Base-by-base conservation (phyloP, 768 basidiomycete genomes). In the Russula lepida region DNA sequence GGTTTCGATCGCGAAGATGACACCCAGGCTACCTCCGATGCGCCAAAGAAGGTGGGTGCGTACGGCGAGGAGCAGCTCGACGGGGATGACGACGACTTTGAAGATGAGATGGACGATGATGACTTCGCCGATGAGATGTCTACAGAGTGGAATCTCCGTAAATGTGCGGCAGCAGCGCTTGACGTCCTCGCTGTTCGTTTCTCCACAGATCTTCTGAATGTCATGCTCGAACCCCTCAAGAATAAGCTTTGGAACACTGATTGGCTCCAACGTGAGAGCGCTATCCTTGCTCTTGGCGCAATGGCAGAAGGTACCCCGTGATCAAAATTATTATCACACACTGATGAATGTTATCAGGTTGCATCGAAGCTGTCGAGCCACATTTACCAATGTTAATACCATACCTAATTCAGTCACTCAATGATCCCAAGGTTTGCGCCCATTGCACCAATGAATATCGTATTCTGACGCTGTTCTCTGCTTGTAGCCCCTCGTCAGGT, bases 111-210 rank as follows among this genome's bases (percentile, higher is more conserved):
- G 65, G 88, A 93, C 65, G 89, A 92, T 61, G 88, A 92, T 48
- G 92, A 95, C 60, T 95, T 95, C 67, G 93, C 93, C 15, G 97
- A 98, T 61, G 97, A 98, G 70, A 89, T 92, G 80, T 88, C 90
- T 11, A 95, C 95, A 2, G 95, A 98, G 71, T 99, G 97, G 97
- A 99, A 98, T 74, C 78, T 98, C 63, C 82, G 97, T 64, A 99
- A 99, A 76, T 99, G 97, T 70, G 93, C 94, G 2, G 97, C 97
- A 0, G 97, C 97, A 0, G 97, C 97, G 11, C 78, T 99, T 59
- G 97, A 99, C 71, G 95, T 99, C 28, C 83, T 99, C 59, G 93
- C 94, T 2, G 93, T 98, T 19, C 84, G 92, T 44, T 98, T 98
- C 69, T 85, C 87, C 37, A 81, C 81, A n/a, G 94, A 98, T 60